A percentile compares a stretch with the other conserved stretches of the same genome.
Evolutionary conservation across 805 yeast genomes (phyloP).

Genomic region (Maudiozyma turicensis): DNA sequence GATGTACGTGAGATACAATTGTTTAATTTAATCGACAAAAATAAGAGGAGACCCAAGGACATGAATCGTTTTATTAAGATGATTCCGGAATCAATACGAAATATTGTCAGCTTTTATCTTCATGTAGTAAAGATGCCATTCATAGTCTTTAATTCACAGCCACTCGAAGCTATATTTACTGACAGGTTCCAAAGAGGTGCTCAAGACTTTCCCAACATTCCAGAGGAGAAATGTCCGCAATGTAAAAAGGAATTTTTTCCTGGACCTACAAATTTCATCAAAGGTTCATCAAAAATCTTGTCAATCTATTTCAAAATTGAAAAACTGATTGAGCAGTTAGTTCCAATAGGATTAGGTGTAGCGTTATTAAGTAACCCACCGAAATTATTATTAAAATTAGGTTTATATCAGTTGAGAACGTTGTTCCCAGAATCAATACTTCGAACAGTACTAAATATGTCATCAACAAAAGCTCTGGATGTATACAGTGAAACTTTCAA

Average conservation of each 20-base stretch:
- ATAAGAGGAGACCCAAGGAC: neutral
- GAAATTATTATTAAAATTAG: conserved; percentile 15
- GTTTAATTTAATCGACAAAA: neutral
- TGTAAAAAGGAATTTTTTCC: conserved; percentile 5
- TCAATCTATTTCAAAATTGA: conserved; percentile 1
- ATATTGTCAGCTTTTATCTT: neutral
- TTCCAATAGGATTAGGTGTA: conserved; percentile 2
- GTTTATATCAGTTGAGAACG: conserved; percentile 21
- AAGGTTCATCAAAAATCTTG: neutral
- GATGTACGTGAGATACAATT: neutral
- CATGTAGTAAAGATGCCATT: neutral
- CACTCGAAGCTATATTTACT: neutral
- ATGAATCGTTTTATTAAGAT: neutral
- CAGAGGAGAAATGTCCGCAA: conserved; percentile 9
- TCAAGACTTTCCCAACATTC: neutral
- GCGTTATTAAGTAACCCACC: conserved; percentile 9
- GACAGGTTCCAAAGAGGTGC: neutral
- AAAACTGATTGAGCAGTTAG: conserved; percentile 1
- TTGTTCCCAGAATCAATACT: conserved; percentile 22
- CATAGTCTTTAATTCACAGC: neutral
- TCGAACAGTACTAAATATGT: conserved; percentile 14
- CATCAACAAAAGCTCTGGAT: conserved; percentile 23
- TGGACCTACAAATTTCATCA: neutral
- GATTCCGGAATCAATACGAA: neutral
- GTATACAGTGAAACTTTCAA: conserved; percentile 16